phyloP scores from a whole-genome alignment of 106 monocot genomes.

The Hemerocallis citrina region DNA sequence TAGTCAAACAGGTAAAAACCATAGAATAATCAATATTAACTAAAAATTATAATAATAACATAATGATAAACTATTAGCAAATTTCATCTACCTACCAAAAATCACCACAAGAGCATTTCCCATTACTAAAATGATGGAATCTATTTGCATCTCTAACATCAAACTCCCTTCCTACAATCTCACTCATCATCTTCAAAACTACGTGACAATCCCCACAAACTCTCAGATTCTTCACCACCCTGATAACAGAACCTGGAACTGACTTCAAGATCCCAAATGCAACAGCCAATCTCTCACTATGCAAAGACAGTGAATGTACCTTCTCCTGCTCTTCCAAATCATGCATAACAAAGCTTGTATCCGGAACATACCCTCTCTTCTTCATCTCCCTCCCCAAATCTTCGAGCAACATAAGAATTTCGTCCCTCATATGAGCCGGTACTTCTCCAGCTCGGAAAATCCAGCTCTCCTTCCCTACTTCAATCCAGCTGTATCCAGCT shows the following conservation, averaged over 20 bases:
- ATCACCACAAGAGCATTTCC: constrained; percentile 61
- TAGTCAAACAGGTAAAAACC: too few species aligned
- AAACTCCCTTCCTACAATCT: constrained; percentile 40
- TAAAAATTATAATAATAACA: too few species aligned
- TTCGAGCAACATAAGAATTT: constrained; percentile 34
- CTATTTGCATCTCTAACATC: constrained; percentile 58
- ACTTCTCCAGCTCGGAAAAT: constrained; percentile 62
- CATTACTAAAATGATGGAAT: constrained; percentile 55
- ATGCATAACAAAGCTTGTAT: constrained; percentile 58
- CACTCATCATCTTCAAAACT: constrained; percentile 56
- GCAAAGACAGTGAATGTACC: constrained; percentile 45
- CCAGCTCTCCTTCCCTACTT: constrained; percentile 48
- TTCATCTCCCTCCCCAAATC: constrained; percentile 50
- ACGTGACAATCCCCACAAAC: constrained; percentile 70
- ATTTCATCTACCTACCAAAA: too few species aligned
- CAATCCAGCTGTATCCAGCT: constrained; percentile 70
- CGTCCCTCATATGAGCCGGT: constrained; percentile 31
- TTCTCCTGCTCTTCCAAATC: constrained; percentile 81
- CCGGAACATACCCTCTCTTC: constrained; percentile 67
- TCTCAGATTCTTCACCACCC: constrained; percentile 82
- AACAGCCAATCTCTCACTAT: constrained; percentile 77
- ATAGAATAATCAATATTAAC: too few species aligned
- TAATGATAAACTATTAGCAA: too few species aligned
- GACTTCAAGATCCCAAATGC: constrained; percentile 55
- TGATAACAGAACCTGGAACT: constrained; percentile 38